Evolutionary conservation across 1,284 basidiomycete species (phyloP).

Genomic region (Schizopora paradoxa): DNA sequence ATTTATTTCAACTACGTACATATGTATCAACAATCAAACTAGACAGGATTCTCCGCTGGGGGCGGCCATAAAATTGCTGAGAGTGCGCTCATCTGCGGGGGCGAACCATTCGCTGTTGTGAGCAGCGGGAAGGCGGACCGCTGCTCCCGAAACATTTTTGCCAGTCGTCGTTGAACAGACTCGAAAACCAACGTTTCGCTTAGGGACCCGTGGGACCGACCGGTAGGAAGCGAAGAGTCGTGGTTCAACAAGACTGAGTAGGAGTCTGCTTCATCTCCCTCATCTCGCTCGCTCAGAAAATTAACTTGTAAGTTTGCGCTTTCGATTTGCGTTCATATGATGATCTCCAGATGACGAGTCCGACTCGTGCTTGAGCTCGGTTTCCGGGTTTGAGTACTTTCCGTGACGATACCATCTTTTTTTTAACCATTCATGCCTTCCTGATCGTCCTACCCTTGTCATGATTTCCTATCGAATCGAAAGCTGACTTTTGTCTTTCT

Average conservation of each 20-base stretch:
- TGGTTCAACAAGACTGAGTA: not conserved
- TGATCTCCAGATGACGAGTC: constrained; percentile 90
- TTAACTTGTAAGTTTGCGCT: constrained; percentile 17
- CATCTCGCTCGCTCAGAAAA: not conserved
- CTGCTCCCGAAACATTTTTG: no score
- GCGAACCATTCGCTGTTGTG: no score
- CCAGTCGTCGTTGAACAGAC: no score
- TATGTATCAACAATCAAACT: no score
- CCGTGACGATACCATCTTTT: constrained; percentile 56
- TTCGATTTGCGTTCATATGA: constrained; percentile 34
- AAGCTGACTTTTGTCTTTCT: constrained; percentile 14
- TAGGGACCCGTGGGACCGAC: no score
- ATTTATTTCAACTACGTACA: no score
- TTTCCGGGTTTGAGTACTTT: constrained; percentile 48
- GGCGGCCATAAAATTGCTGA: no score
- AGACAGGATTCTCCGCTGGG: no score
- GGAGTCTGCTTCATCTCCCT: not conserved
- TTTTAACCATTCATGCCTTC: constrained; percentile 86
- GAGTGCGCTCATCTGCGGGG: no score
- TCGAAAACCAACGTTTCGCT: no score
- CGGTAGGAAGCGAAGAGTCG: no score
- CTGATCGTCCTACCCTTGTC: constrained; percentile 46
- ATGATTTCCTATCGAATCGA: constrained; percentile 14
- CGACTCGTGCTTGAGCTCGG: constrained; percentile 50
- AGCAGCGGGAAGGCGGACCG: no score